Evolutionary conservation across 1,139 yeast species (phyloP).

Genomic region (Hansenula lynferdii): DNA sequence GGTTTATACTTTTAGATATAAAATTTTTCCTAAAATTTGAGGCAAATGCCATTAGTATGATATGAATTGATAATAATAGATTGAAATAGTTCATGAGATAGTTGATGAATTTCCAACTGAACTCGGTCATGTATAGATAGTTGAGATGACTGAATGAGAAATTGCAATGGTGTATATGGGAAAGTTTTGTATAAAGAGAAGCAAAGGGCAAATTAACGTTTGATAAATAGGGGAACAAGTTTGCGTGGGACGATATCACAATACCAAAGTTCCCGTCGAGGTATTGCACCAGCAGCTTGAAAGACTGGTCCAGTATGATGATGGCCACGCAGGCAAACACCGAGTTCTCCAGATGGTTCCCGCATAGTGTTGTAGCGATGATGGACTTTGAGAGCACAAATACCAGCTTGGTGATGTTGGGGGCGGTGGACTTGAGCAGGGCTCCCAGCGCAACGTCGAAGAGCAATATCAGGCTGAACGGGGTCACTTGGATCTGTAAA

Average conservation of each 20-base stretch:
- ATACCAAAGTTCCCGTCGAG: slow-evolving; percentile 7
- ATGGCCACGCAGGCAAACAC: slow-evolving; percentile 6
- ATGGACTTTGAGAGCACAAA: slow-evolving; percentile 42
- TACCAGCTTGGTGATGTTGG: slow-evolving; percentile 33
- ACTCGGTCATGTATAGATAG: background rate
- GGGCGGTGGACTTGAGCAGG: slow-evolving; percentile 30
- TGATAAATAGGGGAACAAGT: slow-evolving; percentile 9
- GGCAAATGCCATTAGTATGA: slow-evolving; percentile 34
- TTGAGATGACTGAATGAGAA: slow-evolving; percentile 4
- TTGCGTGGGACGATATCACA: slow-evolving; percentile 2
- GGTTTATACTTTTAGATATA: slow-evolving; percentile 31
- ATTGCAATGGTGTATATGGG: background rate
- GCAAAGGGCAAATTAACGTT: background rate
- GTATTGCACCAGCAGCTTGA: slow-evolving; percentile 8
- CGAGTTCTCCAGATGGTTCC: slow-evolving; percentile 24
- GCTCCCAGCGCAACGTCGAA: slow-evolving; percentile 31
- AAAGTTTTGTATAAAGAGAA: slow-evolving; percentile 1
- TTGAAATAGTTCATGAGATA: slow-evolving; percentile 25
- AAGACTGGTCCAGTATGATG: slow-evolving; percentile 9
- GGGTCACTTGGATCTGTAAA: too few relatives aligned
- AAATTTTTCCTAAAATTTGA: slow-evolving; percentile 29
- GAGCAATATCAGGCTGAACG: slow-evolving; percentile 13
- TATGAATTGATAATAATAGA: slow-evolving; percentile 35
- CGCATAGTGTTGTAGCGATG: slow-evolving; percentile 40
- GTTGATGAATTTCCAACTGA: background rate